These are phyloP conservation scores for Melanomma pulvis-pyrius DNA, from an alignment of 495 filamentous ascomycete species.

Conservation along the genomic window DNA sequence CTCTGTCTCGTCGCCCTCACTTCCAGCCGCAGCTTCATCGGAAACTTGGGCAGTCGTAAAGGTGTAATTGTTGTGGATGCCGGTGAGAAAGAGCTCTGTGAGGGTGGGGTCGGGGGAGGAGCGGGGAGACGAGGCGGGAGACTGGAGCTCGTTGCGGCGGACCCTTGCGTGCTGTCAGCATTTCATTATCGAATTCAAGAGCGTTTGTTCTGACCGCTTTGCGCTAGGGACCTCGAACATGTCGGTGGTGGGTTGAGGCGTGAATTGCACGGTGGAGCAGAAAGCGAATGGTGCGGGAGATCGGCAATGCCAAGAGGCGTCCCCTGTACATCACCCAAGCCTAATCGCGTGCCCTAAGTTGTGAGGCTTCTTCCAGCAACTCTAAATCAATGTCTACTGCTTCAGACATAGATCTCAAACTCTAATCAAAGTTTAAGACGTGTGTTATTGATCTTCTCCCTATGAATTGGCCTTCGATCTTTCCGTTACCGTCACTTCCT, in stretches of 20 bases:
- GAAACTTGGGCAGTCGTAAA: not conserved
- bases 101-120: constrained; percentile 34
- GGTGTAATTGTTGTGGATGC: constrained; percentile 8
- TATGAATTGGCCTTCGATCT: no score
- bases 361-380: no score
- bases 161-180: constrained; percentile 47
- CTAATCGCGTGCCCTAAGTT: no score
- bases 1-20: constrained; percentile 46
- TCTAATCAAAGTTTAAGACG: no score
- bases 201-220: constrained; percentile 50
- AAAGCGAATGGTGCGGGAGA: not conserved
- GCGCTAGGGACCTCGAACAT: constrained; percentile 60
- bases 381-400: no score
- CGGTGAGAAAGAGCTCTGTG: constrained; percentile 24
- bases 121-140: constrained; percentile 29
- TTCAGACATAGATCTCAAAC: no score
- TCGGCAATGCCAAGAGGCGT: not conserved
- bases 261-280: not conserved
- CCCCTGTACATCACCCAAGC: not conserved
- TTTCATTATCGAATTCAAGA: not conserved
- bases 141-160: constrained; percentile 55
- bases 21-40: not conserved
- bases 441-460: no score
- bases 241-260: not conserved
- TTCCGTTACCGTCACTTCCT: no score